phyloP scores from a whole-genome alignment of 345 rosid genomes.

The Citropsis articulata region DNA sequence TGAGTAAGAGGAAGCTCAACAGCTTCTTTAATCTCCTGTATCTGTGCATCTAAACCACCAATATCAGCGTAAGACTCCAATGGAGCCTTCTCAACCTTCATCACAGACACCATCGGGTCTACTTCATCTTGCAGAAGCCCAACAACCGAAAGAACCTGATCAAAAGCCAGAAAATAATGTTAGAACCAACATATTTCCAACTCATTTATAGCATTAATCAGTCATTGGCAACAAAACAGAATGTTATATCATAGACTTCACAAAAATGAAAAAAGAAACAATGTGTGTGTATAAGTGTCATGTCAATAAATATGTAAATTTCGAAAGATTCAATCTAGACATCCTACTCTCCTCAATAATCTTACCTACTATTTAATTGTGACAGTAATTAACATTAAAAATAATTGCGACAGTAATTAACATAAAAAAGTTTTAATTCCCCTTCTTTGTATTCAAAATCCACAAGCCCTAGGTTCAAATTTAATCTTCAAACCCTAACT shows the following conservation, averaged over 20 bases:
- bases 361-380: not conserved
- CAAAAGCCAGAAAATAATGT: not conserved
- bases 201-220: not conserved
- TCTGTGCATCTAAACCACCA: constrained; percentile 98
- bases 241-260: not conserved
- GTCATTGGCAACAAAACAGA: not conserved
- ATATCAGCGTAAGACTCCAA: constrained; percentile 96
- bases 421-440: not conserved
- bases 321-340: not conserved
- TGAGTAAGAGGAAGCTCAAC: constrained; percentile 98
- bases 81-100: constrained; percentile 99
- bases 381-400: not conserved
- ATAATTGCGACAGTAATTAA: too few relatives aligned
- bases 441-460: not conserved
- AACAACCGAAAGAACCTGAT: constrained; percentile 89
- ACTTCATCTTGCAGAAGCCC: constrained; percentile 98
- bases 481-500: not conserved
- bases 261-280: not conserved
- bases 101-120: constrained; percentile 99
- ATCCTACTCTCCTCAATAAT: not conserved
- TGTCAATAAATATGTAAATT: not conserved
- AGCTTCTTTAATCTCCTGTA: constrained; percentile 98
- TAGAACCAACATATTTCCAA: not conserved
- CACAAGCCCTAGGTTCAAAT: not conserved
- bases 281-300: not conserved